Evolutionary conservation across 768 basidiomycete species (phyloP), one percentile per base, ranked within the genome.

Genomic region (Lactarius sanguifluus): DNA sequence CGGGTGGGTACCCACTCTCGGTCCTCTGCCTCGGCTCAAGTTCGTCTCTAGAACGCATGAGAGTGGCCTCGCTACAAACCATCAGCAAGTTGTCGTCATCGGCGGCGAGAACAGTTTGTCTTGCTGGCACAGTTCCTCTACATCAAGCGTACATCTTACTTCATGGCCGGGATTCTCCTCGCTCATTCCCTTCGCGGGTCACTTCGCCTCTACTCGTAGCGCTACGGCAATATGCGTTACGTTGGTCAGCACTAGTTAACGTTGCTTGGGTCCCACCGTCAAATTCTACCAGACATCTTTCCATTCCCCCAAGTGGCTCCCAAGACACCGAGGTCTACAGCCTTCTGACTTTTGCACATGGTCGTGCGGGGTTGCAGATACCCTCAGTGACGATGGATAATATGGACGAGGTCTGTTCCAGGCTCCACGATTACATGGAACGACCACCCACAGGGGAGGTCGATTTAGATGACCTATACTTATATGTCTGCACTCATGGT

Each of bases 401-500:
- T 64, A 57, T 87, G 38, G 81, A 84, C 8, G 78, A 81, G 15
- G 79, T 86, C 2, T 82, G 75, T 43, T 72, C 71, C 30, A 47
- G 41, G 25, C 64, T 82, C 41, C 66, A 66, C 30, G 71, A 59
- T 59, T 78, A 55, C 52, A 6, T 52, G 57, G 45, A 12, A 16
- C 28, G 30, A 12, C 47, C 47, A 1, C 18, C 32, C 20, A 1
- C 18, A 40, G 5, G 56, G 18, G 23, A 7, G 32, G 32, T 25
- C 45, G 32, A 63, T 64, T n/a, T 65, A 55, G 38, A 81, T 25
- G 70, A 73, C 52, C 12, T 81, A 56, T 73, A 80, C 69, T 67
- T 91, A 20, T 90, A 87, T 71, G 85, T 94, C 1, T 94, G 92
- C 73, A 92, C 91, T 5, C 92, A 94, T 73, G 86, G 84, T 5